Evolutionary conservation across 208 protist genomes (phyloP).

Genomic region (Trypanosoma mega): DNA sequence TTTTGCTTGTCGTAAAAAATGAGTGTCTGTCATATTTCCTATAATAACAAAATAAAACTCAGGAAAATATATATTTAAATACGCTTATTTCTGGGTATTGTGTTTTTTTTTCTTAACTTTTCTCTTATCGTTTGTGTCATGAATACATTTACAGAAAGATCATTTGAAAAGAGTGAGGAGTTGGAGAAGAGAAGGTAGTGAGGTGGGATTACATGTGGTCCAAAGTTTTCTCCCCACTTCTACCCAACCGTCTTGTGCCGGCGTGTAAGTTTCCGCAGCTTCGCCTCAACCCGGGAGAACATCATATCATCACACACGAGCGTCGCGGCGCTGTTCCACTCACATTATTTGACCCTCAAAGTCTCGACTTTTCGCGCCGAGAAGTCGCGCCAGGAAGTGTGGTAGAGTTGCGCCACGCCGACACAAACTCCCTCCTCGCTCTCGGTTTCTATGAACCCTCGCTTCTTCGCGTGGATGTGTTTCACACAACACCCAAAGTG

Average conservation of each 20-base stretch:
- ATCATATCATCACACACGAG: constrained; percentile 45
- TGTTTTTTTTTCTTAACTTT: not conserved
- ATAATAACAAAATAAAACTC: not conserved
- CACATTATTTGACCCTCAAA: constrained; percentile 47
- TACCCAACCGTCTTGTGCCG: constrained; percentile 45
- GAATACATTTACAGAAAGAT: no score
- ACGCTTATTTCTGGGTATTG: not conserved
- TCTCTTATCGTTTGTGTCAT: no score
- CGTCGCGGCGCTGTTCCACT: constrained; percentile 54
- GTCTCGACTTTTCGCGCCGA: constrained; percentile 46
- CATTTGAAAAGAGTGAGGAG: no score
- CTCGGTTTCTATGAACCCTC: constrained; percentile 83
- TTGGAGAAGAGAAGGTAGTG: not conserved
- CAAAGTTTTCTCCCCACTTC: constrained; percentile 63
- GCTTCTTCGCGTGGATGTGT: constrained; percentile 64
- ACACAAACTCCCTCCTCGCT: constrained; percentile 46
- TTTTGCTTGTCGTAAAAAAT: constrained; percentile 7
- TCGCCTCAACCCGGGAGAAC: constrained; percentile 40
- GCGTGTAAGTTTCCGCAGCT: constrained; percentile 82
- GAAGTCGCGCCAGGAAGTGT: constrained; percentile 59
- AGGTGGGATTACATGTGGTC: constrained; percentile 45
- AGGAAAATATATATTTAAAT: not conserved
- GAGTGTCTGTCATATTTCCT: not conserved
- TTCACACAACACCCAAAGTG: constrained; percentile 52
- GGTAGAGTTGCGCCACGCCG: constrained; percentile 66